Evolutionary conservation across 352 stramenopile species (phyloP), one percentile per base, ranked within the genome.

Genomic region (Globisporangium okanoganense): DNA sequence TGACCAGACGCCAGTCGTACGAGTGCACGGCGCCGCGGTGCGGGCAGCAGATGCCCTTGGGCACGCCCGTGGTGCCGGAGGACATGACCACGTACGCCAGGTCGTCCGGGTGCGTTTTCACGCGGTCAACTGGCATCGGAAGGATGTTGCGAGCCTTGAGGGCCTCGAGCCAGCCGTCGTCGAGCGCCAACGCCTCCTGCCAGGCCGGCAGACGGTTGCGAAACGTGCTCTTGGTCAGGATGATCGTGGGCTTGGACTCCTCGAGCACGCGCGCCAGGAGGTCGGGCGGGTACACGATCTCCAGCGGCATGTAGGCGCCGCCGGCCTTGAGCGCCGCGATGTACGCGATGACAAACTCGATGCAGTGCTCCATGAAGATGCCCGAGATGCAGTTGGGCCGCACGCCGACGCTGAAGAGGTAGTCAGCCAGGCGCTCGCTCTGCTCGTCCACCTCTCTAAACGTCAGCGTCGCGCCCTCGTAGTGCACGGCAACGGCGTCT

Each of bases 61-160:
- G 93, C 25, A 93, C 76, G 8, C 93, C 92, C 1, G 93, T 98
- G 6, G 93, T 98, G 24, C 93, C 92, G 2, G 84, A 96, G 20
- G 84, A 96, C 85, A 97, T 97, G 36, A 98, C 93, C 20, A 96
- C 82, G 69, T 98, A 98, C 3, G 88, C 89, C 48, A 98, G 66
- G 68, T 96, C 80, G 60, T 97, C 90, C 3, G 90, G 88, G 13
- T 86, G 76, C 12, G 79, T 87, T 14, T 69, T 68, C n/a, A 72
- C 76, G n/a, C 82, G 82, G 52, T 82, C 75, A 9, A 33, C 41
- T 0, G 81, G 81, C 79, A 93, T 88, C 6, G 57, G 40, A 1
- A 72, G 71, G 20, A 82, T 68, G 4, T 69, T 72, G 9, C 58
- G 69, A 1, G 58, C 36, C 10, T 51, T 49, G 4, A 90, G 55